phyloP scores from a whole-genome alignment of 345 rosid species.

The Syzygium aqueum region DNA sequence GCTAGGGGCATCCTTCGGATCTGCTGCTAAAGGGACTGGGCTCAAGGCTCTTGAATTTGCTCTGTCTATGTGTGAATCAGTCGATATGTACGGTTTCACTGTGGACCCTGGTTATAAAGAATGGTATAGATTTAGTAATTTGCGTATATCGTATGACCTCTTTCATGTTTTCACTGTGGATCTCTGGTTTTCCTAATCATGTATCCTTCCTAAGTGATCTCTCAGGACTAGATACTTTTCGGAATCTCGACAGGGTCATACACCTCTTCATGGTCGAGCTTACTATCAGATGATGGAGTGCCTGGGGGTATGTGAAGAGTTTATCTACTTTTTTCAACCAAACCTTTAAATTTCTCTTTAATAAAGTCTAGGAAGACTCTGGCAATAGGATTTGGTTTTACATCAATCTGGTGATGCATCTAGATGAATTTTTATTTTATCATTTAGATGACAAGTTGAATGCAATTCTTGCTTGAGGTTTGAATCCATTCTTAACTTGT shows the following conservation, averaged over 20 bases:
- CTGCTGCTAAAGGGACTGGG: conserved; percentile 98
- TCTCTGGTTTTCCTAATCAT: not conserved
- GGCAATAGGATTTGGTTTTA: not conserved
- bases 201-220: not conserved
- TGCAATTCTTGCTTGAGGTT: not conserved
- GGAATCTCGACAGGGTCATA: conserved; percentile 93
- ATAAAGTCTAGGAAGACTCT: not conserved
- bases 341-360: not conserved
- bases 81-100: conserved; percentile 96
- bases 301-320: conserved; percentile 64
- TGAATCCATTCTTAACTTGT: not conserved
- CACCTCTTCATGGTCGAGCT: conserved; percentile 95
- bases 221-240: conserved; percentile 97
- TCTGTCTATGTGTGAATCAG: conserved; percentile 79
- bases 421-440: not conserved
- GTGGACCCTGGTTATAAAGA: conserved; percentile 96
- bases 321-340: not conserved
- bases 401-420: not conserved
- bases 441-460: not conserved
- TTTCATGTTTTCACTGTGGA: not conserved
- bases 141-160: not conserved
- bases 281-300: conserved; percentile 99
- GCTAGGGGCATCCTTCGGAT: conserved; percentile 95
- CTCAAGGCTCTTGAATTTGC: conserved; percentile 96
- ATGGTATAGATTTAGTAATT: conserved; percentile 38